A percentile compares a stretch with the other conserved stretches of the same genome.
phyloP scores from a whole-genome alignment of 2,329 filamentous ascomycete species.

The Xylaria arbuscula region DNA sequence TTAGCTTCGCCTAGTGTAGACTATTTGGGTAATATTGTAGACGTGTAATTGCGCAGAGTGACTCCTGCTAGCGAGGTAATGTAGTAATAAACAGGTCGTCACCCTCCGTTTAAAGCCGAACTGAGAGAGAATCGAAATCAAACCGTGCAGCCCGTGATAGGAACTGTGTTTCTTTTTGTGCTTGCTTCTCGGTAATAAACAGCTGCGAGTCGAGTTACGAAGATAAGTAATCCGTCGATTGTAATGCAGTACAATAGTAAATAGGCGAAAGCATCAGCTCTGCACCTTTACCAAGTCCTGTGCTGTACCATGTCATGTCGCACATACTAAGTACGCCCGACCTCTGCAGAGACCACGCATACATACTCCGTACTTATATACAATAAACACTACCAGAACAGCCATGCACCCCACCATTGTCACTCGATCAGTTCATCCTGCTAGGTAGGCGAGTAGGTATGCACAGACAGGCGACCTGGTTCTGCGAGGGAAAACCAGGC shows the following conservation, averaged over 20 bases:
- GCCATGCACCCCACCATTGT: constrained; percentile 35
- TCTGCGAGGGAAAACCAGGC: constrained; percentile 15
- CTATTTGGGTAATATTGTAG: neutral
- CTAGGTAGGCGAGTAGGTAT: no score
- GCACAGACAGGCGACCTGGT: constrained; percentile 15
- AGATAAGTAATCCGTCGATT: neutral
- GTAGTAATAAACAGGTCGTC: neutral
- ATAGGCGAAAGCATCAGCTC: constrained; percentile 6
- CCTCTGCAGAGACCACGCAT: constrained; percentile 29
- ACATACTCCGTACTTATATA: no score
- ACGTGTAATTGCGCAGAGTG: neutral
- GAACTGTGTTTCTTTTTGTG: neutral
- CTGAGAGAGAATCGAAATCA: neutral
- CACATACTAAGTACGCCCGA: constrained; percentile 27
- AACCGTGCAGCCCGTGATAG: neutral
- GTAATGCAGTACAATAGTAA: neutral
- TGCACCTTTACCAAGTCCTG: constrained; percentile 6
- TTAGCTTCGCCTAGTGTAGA: neutral
- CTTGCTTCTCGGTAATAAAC: neutral
- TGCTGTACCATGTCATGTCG: constrained; percentile 23
- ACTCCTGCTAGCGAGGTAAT: neutral
- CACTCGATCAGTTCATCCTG: constrained; percentile 31
- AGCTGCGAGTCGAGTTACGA: constrained; percentile 7
- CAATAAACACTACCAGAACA: neutral
- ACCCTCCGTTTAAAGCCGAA: neutral